Conservation (phyloP, 1,284 basidiomycete genomes). For the Austroboletus niveus region DNA sequence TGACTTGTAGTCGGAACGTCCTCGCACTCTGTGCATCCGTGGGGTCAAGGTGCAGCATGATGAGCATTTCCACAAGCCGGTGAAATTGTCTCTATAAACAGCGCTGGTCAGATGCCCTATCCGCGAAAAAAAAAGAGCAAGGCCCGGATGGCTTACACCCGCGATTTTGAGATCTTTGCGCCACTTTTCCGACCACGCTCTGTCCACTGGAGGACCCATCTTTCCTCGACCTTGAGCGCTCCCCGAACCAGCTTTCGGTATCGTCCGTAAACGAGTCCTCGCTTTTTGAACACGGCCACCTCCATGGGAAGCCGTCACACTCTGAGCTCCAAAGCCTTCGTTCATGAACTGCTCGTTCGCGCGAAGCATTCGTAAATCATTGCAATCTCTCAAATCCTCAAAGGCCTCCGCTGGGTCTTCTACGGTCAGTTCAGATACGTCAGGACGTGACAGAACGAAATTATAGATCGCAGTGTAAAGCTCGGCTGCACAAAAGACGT, state of each 20-base stretch:
- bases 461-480: slow-evolving; percentile 89
- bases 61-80: slow-evolving; percentile 89
- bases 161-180: slow-evolving; percentile 88
- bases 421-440: slow-evolving; percentile 88
- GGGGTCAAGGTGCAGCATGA: slow-evolving; percentile 71
- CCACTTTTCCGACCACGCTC: slow-evolving; percentile 78
- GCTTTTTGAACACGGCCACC: slow-evolving; percentile 43
- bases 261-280: slow-evolving; percentile 38
- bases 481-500: slow-evolving; percentile 52
- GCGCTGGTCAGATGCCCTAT: slow-evolving; percentile 4
- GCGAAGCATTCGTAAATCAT: slow-evolving; percentile 85
- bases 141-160: slow-evolving; percentile 48
- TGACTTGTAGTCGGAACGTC: slow-evolving; percentile 83
- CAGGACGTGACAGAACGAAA: slow-evolving; percentile 62
- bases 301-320: slow-evolving; percentile 35
- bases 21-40: slow-evolving; percentile 54
- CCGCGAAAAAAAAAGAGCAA: background rate
- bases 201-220: slow-evolving; percentile 75
- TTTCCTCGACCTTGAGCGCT: slow-evolving; percentile 48
- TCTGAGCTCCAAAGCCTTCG: slow-evolving; percentile 48
- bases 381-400: slow-evolving; percentile 91
- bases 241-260: slow-evolving; percentile 31
- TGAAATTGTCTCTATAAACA: slow-evolving; percentile 81
- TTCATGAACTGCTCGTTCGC: slow-evolving; percentile 60
- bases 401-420: slow-evolving; percentile 98